Evolutionary conservation across 2,329 filamentous ascomycete genomes (phyloP), one percentile per base, ranked within the genome.

Genomic region (Pestalotiopsis sp.): DNA sequence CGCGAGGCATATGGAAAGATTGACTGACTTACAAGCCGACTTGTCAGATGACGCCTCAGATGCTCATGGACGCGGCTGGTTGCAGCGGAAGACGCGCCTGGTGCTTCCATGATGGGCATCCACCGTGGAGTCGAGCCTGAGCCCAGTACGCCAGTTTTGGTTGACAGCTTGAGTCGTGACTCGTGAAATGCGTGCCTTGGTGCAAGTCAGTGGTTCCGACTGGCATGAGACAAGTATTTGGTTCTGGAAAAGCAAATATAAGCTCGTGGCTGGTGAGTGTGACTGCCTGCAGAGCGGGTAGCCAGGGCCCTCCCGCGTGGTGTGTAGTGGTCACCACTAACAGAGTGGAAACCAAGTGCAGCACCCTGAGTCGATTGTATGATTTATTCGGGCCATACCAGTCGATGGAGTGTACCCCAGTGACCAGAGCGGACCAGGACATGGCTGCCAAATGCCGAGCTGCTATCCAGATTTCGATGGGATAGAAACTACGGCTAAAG

Each of bases 201-300:
- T 36, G 23, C 31, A 36, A 59, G 23, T 20, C 36, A 39, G n/a
- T 38, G 59, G 25, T 20, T 62, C 59, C 31, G 11, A 39, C 41
- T 39, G 59, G 31, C 17, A 62, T 39, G 13, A 39, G 14, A 39
- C 59, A 14, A 62, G 25, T 20, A 39, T 39, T 36, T 36, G 57
- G 57, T 57, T 31, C 39, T n/a, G 20, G 64, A 27, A 65, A 64
- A 41, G 52, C 27, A 68, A 67, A 56, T 17, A 38, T 60, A 41
- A 59, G 58, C 52, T 64, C n/a, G 13, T 36, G 66, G 61, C 60
- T 68, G 68, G 61, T 65, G 62, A 39, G 58, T 67, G 63, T 63
- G 70, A 68, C 70, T 62, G 67, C 69, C 78, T 82, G 80, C 81
- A 77, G 79, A 79, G 79, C 80, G 80, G 81, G 79, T 82, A 83